Conservation (phyloP, 768 basidiomycete species). For the Lactarius tabidus region DNA sequence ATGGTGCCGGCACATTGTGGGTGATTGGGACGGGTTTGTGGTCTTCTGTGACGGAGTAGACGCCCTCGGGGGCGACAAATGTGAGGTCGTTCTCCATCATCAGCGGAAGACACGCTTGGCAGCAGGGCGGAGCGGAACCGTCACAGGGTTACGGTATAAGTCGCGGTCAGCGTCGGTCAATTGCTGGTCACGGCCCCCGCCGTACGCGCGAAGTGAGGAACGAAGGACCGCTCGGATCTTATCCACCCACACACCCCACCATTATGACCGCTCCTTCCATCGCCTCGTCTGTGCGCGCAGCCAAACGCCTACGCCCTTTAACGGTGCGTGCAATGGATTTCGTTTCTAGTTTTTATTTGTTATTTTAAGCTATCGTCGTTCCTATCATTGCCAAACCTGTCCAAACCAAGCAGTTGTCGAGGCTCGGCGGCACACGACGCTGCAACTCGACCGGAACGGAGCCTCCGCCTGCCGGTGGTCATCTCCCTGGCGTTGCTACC, state of each 20-base stretch:
- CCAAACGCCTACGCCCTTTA: conserved; percentile 14
- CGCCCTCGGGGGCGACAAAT: conserved; percentile 86
- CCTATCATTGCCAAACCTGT: neutral
- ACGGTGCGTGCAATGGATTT: conserved; percentile 5
- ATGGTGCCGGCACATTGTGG: conserved; percentile 38
- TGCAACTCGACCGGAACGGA: conserved; percentile 40
- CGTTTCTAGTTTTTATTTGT: neutral
- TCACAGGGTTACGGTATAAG: neutral
- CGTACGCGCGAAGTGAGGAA: conserved; percentile 12
- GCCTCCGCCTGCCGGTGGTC: conserved; percentile 76
- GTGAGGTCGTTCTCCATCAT: conserved; percentile 75
- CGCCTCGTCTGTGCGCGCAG: conserved; percentile 24
- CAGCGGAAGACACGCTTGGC: conserved; percentile 14
- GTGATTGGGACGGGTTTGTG: conserved; percentile 55
- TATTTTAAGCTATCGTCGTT: neutral
- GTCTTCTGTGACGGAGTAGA: conserved; percentile 85
- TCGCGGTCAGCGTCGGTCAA: neutral
- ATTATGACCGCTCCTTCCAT: conserved; percentile 29
- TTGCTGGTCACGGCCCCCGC: conserved; percentile 25
- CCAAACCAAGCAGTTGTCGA: conserved; percentile 9
- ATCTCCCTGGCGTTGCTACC: conserved; percentile 65
- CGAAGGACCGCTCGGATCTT: conserved; percentile 28
- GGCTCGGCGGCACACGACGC: conserved; percentile 15
- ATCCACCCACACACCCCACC: conserved; percentile 22
- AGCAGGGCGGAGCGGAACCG: conserved; percentile 4